Evolutionary conservation across 495 filamentous ascomycete species (phyloP).

Genomic region (Penicillium riverlandense): DNA sequence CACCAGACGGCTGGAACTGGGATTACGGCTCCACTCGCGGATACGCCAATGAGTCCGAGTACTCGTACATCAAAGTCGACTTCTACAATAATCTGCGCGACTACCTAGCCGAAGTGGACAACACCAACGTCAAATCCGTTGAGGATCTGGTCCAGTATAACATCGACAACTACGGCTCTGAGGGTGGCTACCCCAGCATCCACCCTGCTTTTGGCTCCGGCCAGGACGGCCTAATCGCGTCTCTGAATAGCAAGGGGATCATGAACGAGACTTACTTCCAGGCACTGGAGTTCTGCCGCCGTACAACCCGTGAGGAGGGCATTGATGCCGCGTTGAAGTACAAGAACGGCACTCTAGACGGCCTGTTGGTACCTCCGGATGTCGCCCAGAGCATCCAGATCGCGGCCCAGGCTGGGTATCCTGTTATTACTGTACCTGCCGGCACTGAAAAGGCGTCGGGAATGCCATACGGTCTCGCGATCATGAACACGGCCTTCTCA

Average conservation of each 20-base stretch:
- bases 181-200: slow-evolving; percentile 58
- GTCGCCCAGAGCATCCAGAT: slow-evolving; percentile 54
- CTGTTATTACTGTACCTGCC: slow-evolving; percentile 61
- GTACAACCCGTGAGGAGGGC: slow-evolving; percentile 52
- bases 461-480: slow-evolving; percentile 63
- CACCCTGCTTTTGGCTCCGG: slow-evolving; percentile 62
- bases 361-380: slow-evolving; percentile 59
- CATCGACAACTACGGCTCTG: slow-evolving; percentile 54
- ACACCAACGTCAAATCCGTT: slow-evolving; percentile 55
- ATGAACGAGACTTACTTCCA: slow-evolving; percentile 60
- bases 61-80: slow-evolving; percentile 64
- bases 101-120: slow-evolving; percentile 58
- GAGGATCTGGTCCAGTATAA: slow-evolving; percentile 67
- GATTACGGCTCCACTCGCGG: slow-evolving; percentile 58
- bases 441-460: slow-evolving; percentile 45
- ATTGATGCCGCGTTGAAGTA: slow-evolving; percentile 59
- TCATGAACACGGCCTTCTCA: slow-evolving; percentile 59
- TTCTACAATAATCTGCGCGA: slow-evolving; percentile 67
- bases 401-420: slow-evolving; percentile 57
- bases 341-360: slow-evolving; percentile 44
- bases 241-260: slow-evolving; percentile 49
- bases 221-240: slow-evolving; percentile 61
- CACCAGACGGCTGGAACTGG: slow-evolving; percentile 64
- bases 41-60: slow-evolving; percentile 62
- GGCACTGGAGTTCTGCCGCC: slow-evolving; percentile 54